Base-by-base conservation (phyloP, 139 green algal genomes). In the Chara braunii region DNA sequence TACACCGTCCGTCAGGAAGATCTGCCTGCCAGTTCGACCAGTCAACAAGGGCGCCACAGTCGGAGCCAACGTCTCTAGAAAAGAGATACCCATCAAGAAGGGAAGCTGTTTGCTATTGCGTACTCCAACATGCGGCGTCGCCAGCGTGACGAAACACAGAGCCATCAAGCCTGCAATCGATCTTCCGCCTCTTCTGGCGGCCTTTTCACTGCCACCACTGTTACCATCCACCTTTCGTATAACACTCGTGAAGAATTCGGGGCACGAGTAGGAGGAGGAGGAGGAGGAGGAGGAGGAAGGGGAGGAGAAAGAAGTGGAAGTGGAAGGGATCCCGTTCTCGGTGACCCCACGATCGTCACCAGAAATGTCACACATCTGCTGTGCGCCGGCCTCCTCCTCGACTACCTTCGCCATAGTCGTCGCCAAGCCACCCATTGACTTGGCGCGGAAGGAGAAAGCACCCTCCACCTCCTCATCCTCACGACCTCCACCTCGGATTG, bases 51-150 rank as follows among this genome's bases (percentile, higher is more conserved):
- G 64, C 12, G 64, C 64, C 30, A 73, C 9, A 31, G 64, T 26
- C 11, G 64, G 56, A 11, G 64, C 64, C 9, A 73, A 9, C 22
- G 55, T 64, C 64, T 73, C 64, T 37, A 73, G 29, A 35, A 32
- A 9, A 5, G 34, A 18, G 32, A 73, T 14, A 14, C 64, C 55
- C 5, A 73, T 12, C 11, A 73, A 34, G 30, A 73, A 73, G 23
- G 64, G 64, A 12, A 73, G 64, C 64, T 73, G 64, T 40, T 34
- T 51, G 12, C 50, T 73, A 35, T 56, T 56, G 6, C 8, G 35
- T 3, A 75, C 67, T 22, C 67, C 67, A 12, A 75, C 33, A 51
- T 75, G 67, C 12, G 67, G 67, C n/a, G 67, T 80, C 11, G 67
- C 67, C 18, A 75, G 29, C n/a, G 67, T 75, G 42, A 75, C 43